Base-by-base conservation (phyloP, 2,329 filamentous ascomycete genomes). In the Cladophialophora carrionii region DNA sequence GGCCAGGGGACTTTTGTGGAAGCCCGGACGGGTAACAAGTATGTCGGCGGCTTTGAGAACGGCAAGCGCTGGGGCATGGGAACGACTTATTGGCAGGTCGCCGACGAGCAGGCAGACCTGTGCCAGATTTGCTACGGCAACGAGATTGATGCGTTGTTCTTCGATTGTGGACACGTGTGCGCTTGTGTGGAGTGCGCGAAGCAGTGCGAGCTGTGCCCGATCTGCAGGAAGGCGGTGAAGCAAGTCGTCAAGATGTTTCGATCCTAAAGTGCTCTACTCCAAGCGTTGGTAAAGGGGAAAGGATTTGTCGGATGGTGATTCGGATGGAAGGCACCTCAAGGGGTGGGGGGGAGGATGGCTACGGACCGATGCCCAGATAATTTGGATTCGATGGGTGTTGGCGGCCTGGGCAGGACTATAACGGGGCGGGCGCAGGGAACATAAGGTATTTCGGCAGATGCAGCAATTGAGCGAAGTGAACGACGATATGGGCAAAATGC, bases 51-150 rank as follows among this genome's bases (percentile, higher is more conserved):
- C 22, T 88, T 85, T 79, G 81, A 83, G 69, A 80, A 85, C 62
- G 85, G 85, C 69, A 85, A 85, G 74, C 82, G 84, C 48, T 83
- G 84, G 68, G 86, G 86, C 59, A 83, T 85, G 68, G 86, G 86
- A n/a, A 82, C 85, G 43, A 87, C 85, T 62, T 82, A 83, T 68
- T 88, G 85, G 81, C 83, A 85, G 70, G 82, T 85, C 29, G 86
- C 85, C 2, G 85, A 88, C 61, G 85, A 88, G 63, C 84, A 86
- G 67, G 81, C 83, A 74, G 79, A 82, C 53, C 73, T 84, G 5
- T 88, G 86, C 72, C 80, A 84, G 63, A 87, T 88, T 63, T 88
- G 86, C 77, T 88, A 84, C 74, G 81, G 83, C n/a, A 81, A 83
- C 52, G 82, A 82, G 49, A 83, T 85, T 61, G 83, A 86, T 66